Evolutionary conservation across 805 yeast genomes (phyloP), one percentile per base, ranked within the genome.

Genomic region (Kluyveromyces starmeri): DNA sequence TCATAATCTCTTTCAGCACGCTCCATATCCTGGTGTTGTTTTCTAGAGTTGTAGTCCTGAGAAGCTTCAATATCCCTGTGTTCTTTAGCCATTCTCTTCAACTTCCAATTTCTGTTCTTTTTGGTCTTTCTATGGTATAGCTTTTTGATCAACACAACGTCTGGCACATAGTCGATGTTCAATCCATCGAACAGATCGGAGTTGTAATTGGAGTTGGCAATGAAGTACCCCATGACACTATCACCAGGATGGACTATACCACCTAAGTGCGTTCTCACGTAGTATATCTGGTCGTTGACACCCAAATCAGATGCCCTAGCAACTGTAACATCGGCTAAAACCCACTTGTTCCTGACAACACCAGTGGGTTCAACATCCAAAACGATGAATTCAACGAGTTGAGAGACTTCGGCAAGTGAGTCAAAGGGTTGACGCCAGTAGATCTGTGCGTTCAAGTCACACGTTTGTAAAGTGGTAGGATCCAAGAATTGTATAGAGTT

Each of bases 31-130:
- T 83, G 92, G 66, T 74, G 81, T 37, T 84, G 88, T 44, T 75
- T 80, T 64, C 86, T 80, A 2, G 75, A 67, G 41, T 61, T 65
- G 44, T 57, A 58, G 38, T 68, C 74, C 46, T 74, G 77, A 45
- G 75, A 69, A 38, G 92, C 94, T 28, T 78, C 86, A 45, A 84
- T 76, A 48, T 88, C 96, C 46, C 75, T 73, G 64, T 88, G 94
- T 64, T 92, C 97, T 54, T 71, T 83, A 24, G 97, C 97, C 96
- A 89, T 88, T 71, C 97, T 82, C 78, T 83, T 83, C 62, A 89
- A 75, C 63, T 81, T 84, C 94, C 95, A 84, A 69, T 78, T 73
- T 73, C 79, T 80, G 45, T 73, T 64, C 66, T 75, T 80, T 65
- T 73, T 75, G 30, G 75, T 68, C 65, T 79, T 81, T 68, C 95